A percentile compares a stretch with the other conserved stretches of the same genome.
These are phyloP conservation scores for Termitomyces sp. DNA, from an alignment of 768 basidiomycete species.

Conservation along the genomic window DNA sequence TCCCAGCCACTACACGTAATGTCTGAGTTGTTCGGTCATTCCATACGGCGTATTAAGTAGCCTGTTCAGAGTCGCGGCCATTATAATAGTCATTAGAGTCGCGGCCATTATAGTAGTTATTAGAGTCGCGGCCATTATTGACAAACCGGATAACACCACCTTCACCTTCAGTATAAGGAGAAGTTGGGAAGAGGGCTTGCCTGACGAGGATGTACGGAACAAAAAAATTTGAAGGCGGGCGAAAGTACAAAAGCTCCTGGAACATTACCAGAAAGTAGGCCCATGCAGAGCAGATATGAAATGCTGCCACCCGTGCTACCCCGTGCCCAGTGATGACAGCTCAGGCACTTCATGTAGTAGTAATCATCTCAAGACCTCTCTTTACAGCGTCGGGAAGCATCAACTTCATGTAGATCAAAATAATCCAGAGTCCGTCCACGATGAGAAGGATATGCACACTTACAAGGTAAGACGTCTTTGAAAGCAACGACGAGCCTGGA, in stretches of 20 bases:
- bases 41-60: conserved; percentile 32
- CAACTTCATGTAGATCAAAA: conserved; percentile 38
- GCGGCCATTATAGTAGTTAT: conserved; percentile 57
- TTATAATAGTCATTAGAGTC: conserved; percentile 63
- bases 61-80: conserved; percentile 45
- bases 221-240: conserved; percentile 11
- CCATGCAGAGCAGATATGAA: conserved; percentile 44
- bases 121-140: conserved; percentile 51
- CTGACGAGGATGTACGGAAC: conserved; percentile 38
- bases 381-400: conserved; percentile 24
- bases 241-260: conserved; percentile 8
- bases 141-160: conserved; percentile 28
- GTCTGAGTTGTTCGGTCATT: conserved; percentile 35
- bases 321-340: conserved; percentile 47
- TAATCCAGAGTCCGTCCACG: conserved; percentile 31
- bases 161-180: conserved; percentile 13
- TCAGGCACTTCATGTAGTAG: too few relatives aligned
- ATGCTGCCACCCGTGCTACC: conserved; percentile 53
- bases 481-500: conserved; percentile 46
- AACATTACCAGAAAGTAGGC: conserved; percentile 29
- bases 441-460: too few relatives aligned
- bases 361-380: conserved; percentile 27
- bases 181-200: conserved; percentile 39
- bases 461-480: conserved; percentile 46
- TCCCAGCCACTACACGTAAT: conserved; percentile 35